A percentile compares a stretch with the other conserved stretches of the same genome.
Evolutionary conservation across 768 basidiomycete genomes (phyloP).

Genomic region (Suillus brevipes): DNA sequence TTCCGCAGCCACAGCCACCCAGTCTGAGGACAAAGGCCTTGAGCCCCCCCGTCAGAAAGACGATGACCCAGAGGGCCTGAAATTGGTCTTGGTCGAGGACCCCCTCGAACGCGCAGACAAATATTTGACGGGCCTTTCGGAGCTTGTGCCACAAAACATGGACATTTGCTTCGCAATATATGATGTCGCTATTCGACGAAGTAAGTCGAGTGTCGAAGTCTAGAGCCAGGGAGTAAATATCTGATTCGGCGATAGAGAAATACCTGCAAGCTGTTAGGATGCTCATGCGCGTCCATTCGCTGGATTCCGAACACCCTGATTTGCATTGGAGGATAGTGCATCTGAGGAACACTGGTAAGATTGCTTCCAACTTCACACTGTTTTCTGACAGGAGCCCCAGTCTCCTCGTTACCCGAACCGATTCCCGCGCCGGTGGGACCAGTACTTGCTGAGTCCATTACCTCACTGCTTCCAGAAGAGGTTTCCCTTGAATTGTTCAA

Average conservation of each 20-base stretch:
- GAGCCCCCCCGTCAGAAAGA: conserved; percentile 60
- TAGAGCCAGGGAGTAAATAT: background rate
- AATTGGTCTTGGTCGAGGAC: conserved; percentile 60
- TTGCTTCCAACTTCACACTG: background rate
- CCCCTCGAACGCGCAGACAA: conserved; percentile 77
- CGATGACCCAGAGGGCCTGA: conserved; percentile 81
- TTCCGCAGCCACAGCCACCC: conserved; percentile 34
- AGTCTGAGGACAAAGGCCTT: conserved; percentile 67
- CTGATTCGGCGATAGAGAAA: conserved; percentile 53
- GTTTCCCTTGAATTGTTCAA: conserved; percentile 68
- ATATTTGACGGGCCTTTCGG: conserved; percentile 62
- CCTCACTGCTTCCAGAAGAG: conserved; percentile 55
- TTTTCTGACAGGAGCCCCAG: conserved; percentile 31
- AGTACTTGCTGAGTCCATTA: conserved; percentile 48
- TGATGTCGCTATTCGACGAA: conserved; percentile 80
- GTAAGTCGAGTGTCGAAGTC: conserved; percentile 45
- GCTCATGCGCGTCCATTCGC: conserved; percentile 52
- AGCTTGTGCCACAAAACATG: conserved; percentile 50
- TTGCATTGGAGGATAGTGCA: conserved; percentile 73
- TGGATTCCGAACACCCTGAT: conserved; percentile 60
- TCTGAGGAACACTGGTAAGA: conserved; percentile 55
- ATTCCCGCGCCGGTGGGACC: conserved; percentile 48
- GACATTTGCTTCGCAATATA: conserved; percentile 75
- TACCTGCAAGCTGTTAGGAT: conserved; percentile 76
- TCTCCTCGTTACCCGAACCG: conserved; percentile 43